Evolutionary conservation across 257 asterid genomes (phyloP), one percentile per base, ranked within the genome.

Genomic region (Phtheirospermum japonicum): DNA sequence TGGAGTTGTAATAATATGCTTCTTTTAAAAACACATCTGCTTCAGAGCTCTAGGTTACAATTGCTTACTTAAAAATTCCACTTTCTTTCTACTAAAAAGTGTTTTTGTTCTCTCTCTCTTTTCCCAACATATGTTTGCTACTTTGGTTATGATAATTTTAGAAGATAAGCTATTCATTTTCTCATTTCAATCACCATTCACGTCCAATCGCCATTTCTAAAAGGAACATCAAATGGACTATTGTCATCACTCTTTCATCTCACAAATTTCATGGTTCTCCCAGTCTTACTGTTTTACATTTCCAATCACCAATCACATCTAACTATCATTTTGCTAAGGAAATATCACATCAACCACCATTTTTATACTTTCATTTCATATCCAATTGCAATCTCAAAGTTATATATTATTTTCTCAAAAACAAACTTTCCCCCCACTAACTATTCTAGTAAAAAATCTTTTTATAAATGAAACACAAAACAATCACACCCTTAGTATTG

Each of bases 1-100:
- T 59, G 54, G 53, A 43, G 51, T 43, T 20, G 4, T 28, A 9
- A 18, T 57, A 17, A 61, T 56, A 23, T 20, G 17, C 61, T 59
- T 60, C 46, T 62, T 28, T 32, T 30, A 43, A 16, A 39, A 20
- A 34, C 14, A 9, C 20, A 23, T 23, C 28, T 23, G 1, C 28
- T 43, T 14, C 13, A 32, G 56, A 59, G 53, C 26, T 13, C 18
- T 31, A 46, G 14, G n/a, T 4, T 50, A 14, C 57, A 50, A 18
- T 9, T 50, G 28, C 31, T 18, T 9, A 50, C 28, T 42, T 14
- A 46, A 46, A 20, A 19, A 9, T 8, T 18, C 19, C 14, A 2
- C 9, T 6, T 49, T 18, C 1, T 18, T 17, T n/a, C 10, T 8
- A 7, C 20, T 18, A 49, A 20, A 50, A 4, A 50, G 32, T 18